phyloP scores from a whole-genome alignment of 305 asterid genomes.

The Euphrasia arctica region DNA sequence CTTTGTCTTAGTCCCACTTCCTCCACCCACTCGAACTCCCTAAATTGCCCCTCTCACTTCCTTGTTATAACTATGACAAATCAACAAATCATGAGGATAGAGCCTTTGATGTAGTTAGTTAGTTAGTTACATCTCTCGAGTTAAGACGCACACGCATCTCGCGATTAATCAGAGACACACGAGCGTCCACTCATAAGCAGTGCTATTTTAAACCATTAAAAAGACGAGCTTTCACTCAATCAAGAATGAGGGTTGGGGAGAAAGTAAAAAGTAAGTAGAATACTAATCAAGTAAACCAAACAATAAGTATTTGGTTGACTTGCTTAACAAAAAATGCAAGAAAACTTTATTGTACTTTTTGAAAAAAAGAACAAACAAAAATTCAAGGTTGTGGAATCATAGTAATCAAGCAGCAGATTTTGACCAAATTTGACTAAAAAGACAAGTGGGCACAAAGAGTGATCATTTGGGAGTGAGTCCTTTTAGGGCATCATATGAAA shows the following conservation, averaged over 20 bases:
- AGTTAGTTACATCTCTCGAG: too few species aligned
- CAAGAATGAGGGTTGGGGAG: not conserved
- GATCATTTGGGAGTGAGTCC: not conserved
- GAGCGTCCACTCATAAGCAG: too few species aligned
- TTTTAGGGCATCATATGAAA: not conserved
- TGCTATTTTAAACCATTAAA: too few species aligned
- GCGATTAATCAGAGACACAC: too few species aligned
- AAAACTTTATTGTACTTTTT: not conserved
- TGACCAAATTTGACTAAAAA: not conserved
- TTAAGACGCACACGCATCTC: too few species aligned
- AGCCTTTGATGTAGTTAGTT: too few species aligned
- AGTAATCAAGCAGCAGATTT: not conserved
- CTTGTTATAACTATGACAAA: too few species aligned
- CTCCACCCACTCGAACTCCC: too few species aligned
- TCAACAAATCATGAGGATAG: too few species aligned
- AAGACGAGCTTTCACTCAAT: not conserved
- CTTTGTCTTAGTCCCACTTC: too few species aligned
- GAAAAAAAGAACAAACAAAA: not conserved
- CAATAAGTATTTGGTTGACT: constrained; percentile 10
- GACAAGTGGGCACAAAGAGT: not conserved
- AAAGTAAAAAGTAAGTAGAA: constrained; percentile 7
- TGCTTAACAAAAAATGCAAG: not conserved
- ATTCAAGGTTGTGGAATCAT: not conserved
- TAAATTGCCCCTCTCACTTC: too few species aligned
- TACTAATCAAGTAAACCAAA: not conserved